Base-by-base conservation (phyloP, 2,329 filamentous ascomycete genomes). In the Penicillium sp. region DNA sequence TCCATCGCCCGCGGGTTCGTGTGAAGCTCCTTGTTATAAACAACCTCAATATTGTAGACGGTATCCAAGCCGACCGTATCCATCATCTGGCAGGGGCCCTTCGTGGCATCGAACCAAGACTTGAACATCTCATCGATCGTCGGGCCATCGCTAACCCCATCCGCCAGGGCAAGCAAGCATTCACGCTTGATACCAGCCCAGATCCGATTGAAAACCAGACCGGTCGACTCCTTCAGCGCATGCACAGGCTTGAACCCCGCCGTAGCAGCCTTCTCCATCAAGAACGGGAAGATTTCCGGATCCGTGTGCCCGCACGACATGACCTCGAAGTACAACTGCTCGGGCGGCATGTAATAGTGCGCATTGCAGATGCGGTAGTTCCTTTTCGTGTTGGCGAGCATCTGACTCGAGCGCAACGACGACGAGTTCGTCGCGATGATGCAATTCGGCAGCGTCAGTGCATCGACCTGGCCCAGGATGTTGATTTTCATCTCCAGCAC, bases 301-400 rank as follows among this genome's bases (percentile, higher is more conserved):
- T 63, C 65, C 10, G 63, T 67, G 3, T 62, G 2, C 12, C 65
- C 62, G 39, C 63, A 67, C 22, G 60, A 62, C 63, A 66, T 67
- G 5, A 65, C 8, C 58, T 66, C 65, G 37, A 52, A 64, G 51
- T 62, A 64, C 4, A 28, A 25, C 53, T 67, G 65, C 1, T 67
- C 65, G 1, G 65, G 65, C 38, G 65, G 63, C 65, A 67, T 67
- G 39, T 67, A 67, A 38, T 67, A 66, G 12, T 67, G 65, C 5
- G 57, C 57, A 52, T 67, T 66, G 20, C 60, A 64, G 57, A 66
- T 66, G n/a, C 65, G 65, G 57, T 66, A 67, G n/a, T 64, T 66
- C 25, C 57, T 53, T 25, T 56, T 41, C 35, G 65, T 66, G 0
- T 66, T 63, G 25, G 31, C 54, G 53, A 67, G 61, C 63, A 66